Conservation (phyloP, 805 yeast species). For the Candida khao-thaluensis region DNA sequence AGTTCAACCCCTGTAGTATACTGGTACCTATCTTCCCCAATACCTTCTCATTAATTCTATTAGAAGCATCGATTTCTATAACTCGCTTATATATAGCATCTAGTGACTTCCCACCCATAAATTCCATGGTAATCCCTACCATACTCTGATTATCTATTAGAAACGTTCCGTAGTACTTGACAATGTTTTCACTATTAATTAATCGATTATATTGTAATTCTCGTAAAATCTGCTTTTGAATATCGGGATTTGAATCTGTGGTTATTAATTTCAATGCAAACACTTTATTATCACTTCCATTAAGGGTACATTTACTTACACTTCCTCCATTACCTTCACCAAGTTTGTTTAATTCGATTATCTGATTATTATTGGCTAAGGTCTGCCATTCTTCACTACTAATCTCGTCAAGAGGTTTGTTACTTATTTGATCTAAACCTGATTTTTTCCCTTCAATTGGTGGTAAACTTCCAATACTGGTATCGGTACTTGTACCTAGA, state of each 20-base stretch:
- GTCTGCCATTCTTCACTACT: slow-evolving; percentile 76
- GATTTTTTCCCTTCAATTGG: not conserved
- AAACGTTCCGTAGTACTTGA: slow-evolving; percentile 90
- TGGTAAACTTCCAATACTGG: slow-evolving; percentile 1
- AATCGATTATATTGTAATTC: slow-evolving; percentile 86
- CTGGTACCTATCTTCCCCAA: slow-evolving; percentile 87
- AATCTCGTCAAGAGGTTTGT: slow-evolving; percentile 34
- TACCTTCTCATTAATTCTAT: slow-evolving; percentile 89
- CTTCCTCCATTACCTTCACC: slow-evolving; percentile 97
- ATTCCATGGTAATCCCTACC: slow-evolving; percentile 95
- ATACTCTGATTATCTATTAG: slow-evolving; percentile 71
- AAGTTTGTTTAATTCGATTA: slow-evolving; percentile 64
- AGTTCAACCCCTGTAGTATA: slow-evolving; percentile 80
- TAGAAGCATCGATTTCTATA: slow-evolving; percentile 59
- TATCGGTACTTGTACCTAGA: slow-evolving; percentile 1
- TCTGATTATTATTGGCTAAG: slow-evolving; percentile 56
- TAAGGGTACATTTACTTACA: slow-evolving; percentile 73
- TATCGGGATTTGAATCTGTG: slow-evolving; percentile 77
- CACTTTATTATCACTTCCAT: slow-evolving; percentile 49
- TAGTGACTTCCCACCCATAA: slow-evolving; percentile 88
- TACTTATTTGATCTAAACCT: not conserved
- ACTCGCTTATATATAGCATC: slow-evolving; percentile 88
- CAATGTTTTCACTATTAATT: slow-evolving; percentile 82
- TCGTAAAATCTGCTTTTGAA: slow-evolving; percentile 85
- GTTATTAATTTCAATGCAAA: slow-evolving; percentile 82